Base-by-base conservation (phyloP, 495 filamentous ascomycete species). In the Talaromyces wortmannii region DNA sequence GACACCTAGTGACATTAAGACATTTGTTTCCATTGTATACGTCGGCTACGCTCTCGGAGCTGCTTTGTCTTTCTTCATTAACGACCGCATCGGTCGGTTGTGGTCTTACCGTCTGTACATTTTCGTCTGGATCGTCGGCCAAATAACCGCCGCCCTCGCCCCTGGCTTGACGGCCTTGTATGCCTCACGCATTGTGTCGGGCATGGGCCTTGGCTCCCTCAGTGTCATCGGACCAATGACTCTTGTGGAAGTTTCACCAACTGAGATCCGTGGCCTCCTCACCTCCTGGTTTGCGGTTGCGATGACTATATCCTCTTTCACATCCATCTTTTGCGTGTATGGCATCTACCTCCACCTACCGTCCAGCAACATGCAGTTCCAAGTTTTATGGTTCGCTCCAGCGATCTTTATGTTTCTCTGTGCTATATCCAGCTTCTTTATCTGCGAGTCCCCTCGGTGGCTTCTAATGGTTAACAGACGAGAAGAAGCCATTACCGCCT, bases 371-470 rank as follows among this genome's bases (percentile, higher is more conserved):
- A n/a, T 61, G 18, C 59, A 61, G 45, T 63, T 52, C 44, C 58
- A 60, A 45, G 31, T 58, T 31, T 12, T 47, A 1, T 60, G 52
- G 52, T 60, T 63, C 50, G 52, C 33, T 4, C 43, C 50, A 0
- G 54, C 42, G 45, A 79, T 89, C 58, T 77, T 88, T 45, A 78
- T 76, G n/a, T 51, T 51, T 16, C 7, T 33, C 1, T 51, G 49
- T 51, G 29, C 32, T 16, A 53, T 61, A 45, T 83, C 84, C 31
- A 78, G 87, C 65, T 64, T 81, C 45, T 55, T 86, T 13, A 77
- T 89, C 16, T 82, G 83, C 5, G 87, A 90, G 61, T 86, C 85
- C 18, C 87, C 87, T 4, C 78, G 87, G 33, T 90, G 72, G 68
- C 75, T 82, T 50, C 79, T 89, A 68, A 84, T 86, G 74, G 73